Evolutionary conservation across 108 stramenopile species (phyloP).

Genomic region (Discostella pseudostelligera): DNA sequence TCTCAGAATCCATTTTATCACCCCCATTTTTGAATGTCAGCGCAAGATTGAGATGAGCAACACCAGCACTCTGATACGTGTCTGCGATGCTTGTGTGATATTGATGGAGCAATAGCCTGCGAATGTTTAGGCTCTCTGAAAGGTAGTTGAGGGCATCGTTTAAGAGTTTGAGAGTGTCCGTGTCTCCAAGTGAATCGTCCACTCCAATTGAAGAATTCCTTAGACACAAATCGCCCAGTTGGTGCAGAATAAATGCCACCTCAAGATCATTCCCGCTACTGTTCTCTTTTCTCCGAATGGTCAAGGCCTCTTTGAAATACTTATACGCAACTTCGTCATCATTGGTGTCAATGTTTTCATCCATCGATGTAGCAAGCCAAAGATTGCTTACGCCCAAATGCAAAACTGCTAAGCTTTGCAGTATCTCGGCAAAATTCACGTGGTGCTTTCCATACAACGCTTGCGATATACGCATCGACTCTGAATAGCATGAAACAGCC

Average conservation of each 20-base stretch:
- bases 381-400: conserved; percentile 17
- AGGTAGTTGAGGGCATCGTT: conserved; percentile 22
- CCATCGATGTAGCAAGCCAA: conserved; percentile 26
- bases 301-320: conserved; percentile 25
- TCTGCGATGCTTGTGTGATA: conserved; percentile 24
- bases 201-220: conserved; percentile 18
- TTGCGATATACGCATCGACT: conserved; percentile 43
- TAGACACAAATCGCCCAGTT: conserved; percentile 30
- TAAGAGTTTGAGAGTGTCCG: conserved; percentile 22
- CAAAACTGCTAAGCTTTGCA: conserved; percentile 38
- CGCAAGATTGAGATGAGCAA: conserved; percentile 30
- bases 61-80: conserved; percentile 31
- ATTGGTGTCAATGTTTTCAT: conserved; percentile 20
- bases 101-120: conserved; percentile 20
- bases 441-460: conserved; percentile 33
- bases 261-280: conserved; percentile 26
- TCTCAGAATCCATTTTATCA: conserved; percentile 16
- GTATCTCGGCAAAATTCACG: conserved; percentile 31
- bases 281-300: conserved; percentile 33
- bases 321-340: conserved; percentile 35
- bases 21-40: conserved; percentile 7
- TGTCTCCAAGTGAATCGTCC: conserved; percentile 7
- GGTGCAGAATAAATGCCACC: conserved; percentile 27
- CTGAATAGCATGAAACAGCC: conserved; percentile 41
- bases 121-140: conserved; percentile 34